Conservation (phyloP, 257 asterid genomes). For the Vinca minor region DNA sequence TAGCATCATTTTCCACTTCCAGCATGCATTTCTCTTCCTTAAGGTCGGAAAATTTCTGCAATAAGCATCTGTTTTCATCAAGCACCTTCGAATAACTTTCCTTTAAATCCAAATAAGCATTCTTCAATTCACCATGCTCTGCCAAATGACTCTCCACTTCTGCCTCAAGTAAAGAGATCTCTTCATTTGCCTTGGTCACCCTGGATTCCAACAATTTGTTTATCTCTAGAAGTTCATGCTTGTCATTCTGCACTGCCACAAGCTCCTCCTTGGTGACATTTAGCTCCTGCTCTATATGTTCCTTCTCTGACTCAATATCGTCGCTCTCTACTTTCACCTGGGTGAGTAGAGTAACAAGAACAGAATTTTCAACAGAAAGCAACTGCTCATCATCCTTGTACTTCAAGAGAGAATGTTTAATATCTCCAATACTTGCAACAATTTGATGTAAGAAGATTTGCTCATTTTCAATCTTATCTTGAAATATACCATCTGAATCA, state of each 20-base stretch:
- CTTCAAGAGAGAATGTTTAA: conserved; percentile 43
- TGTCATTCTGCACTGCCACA: conserved; percentile 37
- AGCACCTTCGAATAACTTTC: conserved; percentile 35
- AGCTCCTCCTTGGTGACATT: conserved; percentile 43
- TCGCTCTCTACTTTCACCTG: conserved; percentile 62
- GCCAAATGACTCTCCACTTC: conserved; percentile 39
- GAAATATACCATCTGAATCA: conserved; percentile 22
- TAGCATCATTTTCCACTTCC: conserved; percentile 44
- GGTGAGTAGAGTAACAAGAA: conserved; percentile 57
- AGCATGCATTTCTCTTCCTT: conserved; percentile 44
- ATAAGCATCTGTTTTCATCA: conserved; percentile 47
- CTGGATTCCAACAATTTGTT: conserved; percentile 48
- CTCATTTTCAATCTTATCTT: conserved; percentile 49
- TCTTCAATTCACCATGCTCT: conserved; percentile 41
- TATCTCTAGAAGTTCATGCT: conserved; percentile 42
- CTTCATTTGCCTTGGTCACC: conserved; percentile 30
- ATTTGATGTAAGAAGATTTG: conserved; percentile 38
- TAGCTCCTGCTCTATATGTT: conserved; percentile 43
- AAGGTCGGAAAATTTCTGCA: conserved; percentile 44
- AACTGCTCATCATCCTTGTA: conserved; percentile 59
- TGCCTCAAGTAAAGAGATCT: conserved; percentile 34
- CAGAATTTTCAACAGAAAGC: conserved; percentile 66
- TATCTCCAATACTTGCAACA: conserved; percentile 42
- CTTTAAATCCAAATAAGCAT: conserved; percentile 39
- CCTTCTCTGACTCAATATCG: conserved; percentile 55